phyloP scores from a whole-genome alignment of 2,329 filamentous ascomycete species.

The Trichoderma breve region DNA sequence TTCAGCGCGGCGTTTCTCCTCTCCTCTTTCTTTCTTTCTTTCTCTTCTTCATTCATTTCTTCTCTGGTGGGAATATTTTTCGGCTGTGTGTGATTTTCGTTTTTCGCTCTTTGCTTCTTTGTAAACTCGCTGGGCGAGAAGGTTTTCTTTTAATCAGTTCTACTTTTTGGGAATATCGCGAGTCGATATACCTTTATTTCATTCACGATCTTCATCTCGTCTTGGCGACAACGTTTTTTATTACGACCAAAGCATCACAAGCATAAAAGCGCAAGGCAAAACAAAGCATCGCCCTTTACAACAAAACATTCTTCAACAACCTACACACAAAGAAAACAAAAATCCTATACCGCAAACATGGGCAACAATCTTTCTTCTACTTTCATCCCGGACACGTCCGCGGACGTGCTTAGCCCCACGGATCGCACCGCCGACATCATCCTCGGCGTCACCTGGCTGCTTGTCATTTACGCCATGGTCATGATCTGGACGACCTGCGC shows the following conservation, averaged over 20 bases:
- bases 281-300: neutral
- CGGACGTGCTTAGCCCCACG: constrained; percentile 31
- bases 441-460: constrained; percentile 36
- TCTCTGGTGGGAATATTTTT: neutral
- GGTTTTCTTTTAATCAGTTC: neutral
- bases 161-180: neutral
- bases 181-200: neutral
- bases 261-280: neutral
- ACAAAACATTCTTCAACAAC: neutral
- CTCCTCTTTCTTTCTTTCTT: neutral
- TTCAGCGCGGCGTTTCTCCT: neutral
- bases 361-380: constrained; percentile 42
- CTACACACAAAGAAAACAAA: neutral
- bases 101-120: neutral
- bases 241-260: neutral
- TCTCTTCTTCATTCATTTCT: constrained; percentile 16
- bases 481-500: constrained; percentile 43
- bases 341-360: constrained; percentile 31
- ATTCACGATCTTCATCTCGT: neutral
- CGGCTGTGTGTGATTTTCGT: neutral
- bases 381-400: constrained; percentile 39
- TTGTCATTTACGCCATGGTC: constrained; percentile 38
- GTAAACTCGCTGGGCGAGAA: constrained; percentile 20
- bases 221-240: neutral
- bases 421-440: constrained; percentile 35